A percentile compares a stretch with the other conserved stretches of the same genome.
Conservation (phyloP, 441 rosid species). For the Erodium trifolium region DNA sequence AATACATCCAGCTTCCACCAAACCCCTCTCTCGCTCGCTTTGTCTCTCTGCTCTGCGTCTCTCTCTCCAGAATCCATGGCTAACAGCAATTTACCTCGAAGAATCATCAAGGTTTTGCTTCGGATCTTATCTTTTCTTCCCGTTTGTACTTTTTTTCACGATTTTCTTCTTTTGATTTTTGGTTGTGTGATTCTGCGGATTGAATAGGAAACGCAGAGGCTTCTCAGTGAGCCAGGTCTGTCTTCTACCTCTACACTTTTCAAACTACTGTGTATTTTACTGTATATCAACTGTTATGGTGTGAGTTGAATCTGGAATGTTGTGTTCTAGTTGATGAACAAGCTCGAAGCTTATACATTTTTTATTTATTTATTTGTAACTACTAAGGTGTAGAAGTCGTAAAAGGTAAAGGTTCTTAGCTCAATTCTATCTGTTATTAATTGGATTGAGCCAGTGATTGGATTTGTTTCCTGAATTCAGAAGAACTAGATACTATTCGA, state of each 20-base stretch:
- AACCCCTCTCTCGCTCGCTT: neutral
- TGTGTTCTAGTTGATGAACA: constrained; percentile 1
- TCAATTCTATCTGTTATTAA: neutral
- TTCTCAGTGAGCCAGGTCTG: constrained; percentile 92
- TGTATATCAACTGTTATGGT: neutral
- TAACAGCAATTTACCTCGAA: constrained; percentile 6
- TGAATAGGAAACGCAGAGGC: constrained; percentile 91
- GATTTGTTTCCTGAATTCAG: neutral
- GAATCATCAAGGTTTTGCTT: constrained; percentile 7
- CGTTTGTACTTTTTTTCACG: neutral
- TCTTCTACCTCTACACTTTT: neutral
- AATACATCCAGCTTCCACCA: constrained; percentile 1
- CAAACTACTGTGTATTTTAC: neutral
- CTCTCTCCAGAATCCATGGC: neutral
- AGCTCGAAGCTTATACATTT: neutral
- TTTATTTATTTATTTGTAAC: neutral
- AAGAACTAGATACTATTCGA: neutral
- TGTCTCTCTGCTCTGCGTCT: neutral
- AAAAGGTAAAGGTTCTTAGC: neutral
- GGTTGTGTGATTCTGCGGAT: constrained; percentile 13
- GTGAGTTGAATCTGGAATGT: neutral
- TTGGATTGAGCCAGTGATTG: neutral
- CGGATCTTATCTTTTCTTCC: neutral
- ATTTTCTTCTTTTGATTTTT: neutral
- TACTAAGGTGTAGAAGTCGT: neutral